These are phyloP conservation scores for Mesembryanthemum crystallinum DNA, from an alignment of 148 eudicot genomes.

Conservation along the genomic window DNA sequence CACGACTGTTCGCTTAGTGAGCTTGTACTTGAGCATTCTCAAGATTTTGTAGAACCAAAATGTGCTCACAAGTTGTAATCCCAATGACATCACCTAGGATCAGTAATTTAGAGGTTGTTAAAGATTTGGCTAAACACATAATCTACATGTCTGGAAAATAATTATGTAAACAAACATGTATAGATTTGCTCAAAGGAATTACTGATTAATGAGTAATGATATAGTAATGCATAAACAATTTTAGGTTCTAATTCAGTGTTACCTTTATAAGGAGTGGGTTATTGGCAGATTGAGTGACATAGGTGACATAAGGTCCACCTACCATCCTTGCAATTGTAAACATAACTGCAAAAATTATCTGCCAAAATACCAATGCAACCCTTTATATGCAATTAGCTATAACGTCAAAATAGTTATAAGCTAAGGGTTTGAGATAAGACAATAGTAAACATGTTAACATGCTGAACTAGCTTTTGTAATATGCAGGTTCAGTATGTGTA, in stretches of 20 bases:
- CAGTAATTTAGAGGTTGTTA: too few relatives aligned
- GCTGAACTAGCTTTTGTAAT: too few relatives aligned
- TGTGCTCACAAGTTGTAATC: constrained; percentile 83
- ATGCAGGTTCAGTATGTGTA: too few relatives aligned
- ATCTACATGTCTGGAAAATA: constrained; percentile 53
- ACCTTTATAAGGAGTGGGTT: constrained; percentile 86
- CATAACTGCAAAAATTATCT: constrained; percentile 70
- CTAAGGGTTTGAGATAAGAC: background rate
- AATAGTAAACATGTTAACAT: background rate
- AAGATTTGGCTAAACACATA: too few relatives aligned
- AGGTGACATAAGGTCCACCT: constrained; percentile 67
- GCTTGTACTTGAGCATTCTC: constrained; percentile 66
- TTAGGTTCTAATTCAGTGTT: too few relatives aligned
- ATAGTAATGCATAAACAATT: too few relatives aligned
- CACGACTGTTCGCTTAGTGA: constrained; percentile 38
- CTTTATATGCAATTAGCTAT: background rate
- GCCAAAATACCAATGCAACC: constrained; percentile 9
- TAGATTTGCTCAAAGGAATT: too few relatives aligned
- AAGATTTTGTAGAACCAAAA: constrained; percentile 93
- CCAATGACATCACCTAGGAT: too few relatives aligned
- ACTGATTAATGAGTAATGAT: too few relatives aligned
- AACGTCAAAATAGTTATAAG: too few relatives aligned
- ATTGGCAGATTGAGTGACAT: constrained; percentile 58
- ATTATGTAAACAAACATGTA: too few relatives aligned
- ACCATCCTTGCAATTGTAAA: constrained; percentile 83